Conservation (phyloP, 2,329 filamentous ascomycete genomes). For the Fusarium hainanense region DNA sequence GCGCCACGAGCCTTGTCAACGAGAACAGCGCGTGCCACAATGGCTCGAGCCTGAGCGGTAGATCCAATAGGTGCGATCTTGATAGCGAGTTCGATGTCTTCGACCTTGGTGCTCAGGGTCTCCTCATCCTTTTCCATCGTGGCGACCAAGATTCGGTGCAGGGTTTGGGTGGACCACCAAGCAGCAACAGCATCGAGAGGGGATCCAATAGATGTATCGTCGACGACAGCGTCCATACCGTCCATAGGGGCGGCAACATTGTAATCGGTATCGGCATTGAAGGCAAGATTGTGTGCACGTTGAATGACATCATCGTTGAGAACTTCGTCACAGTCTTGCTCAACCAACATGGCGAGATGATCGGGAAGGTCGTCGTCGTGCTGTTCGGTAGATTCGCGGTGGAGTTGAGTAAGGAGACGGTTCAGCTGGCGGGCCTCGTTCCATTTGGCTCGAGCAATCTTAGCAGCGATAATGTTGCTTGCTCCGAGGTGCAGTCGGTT, state of each 20-base stretch:
- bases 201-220: constrained; percentile 85
- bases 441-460: constrained; percentile 82
- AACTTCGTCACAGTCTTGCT: constrained; percentile 84
- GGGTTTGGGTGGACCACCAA: constrained; percentile 83
- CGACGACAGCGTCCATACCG: constrained; percentile 84
- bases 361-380: constrained; percentile 74
- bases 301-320: constrained; percentile 82
- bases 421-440: constrained; percentile 78
- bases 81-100: constrained; percentile 74
- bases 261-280: constrained; percentile 81
- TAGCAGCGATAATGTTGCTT: constrained; percentile 76
- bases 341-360: constrained; percentile 79
- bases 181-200: constrained; percentile 91
- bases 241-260: constrained; percentile 72
- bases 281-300: constrained; percentile 88
- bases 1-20: constrained; percentile 64
- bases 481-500: constrained; percentile 71
- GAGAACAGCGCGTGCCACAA: constrained; percentile 69
- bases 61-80: constrained; percentile 82
- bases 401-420: constrained; percentile 56
- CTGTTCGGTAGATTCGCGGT: constrained; percentile 55
- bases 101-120: constrained; percentile 34
- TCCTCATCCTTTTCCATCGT: constrained; percentile 66
- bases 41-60: constrained; percentile 70
- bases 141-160: constrained; percentile 75